Evolutionary conservation across 2,329 filamentous ascomycete species (phyloP).

Genomic region (Davidsoniella virescens): DNA sequence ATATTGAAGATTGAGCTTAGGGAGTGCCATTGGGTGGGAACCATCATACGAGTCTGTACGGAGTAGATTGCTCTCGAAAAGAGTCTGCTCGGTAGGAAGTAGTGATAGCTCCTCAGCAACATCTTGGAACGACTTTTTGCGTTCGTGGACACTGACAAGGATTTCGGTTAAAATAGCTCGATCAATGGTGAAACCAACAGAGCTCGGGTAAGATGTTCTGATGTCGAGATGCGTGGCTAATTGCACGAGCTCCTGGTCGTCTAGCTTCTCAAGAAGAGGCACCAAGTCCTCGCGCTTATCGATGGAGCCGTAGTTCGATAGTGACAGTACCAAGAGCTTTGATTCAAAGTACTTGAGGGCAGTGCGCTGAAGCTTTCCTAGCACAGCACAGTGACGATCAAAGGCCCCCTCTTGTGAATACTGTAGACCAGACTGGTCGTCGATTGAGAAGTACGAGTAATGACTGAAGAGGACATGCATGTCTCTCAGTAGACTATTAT

Average conservation of each 20-base stretch:
- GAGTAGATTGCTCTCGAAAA: slow-evolving; percentile 66
- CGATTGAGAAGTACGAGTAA: slow-evolving; percentile 76
- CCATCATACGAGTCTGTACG: slow-evolving; percentile 80
- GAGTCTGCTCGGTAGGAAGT: slow-evolving; percentile 64
- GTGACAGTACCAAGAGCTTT: slow-evolving; percentile 75
- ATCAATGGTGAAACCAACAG: slow-evolving; percentile 45
- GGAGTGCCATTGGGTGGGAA: slow-evolving; percentile 71
- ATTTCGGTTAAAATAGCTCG: slow-evolving; percentile 54
- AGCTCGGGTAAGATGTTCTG: slow-evolving; percentile 64
- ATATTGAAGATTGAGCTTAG: slow-evolving; percentile 92
- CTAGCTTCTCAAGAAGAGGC: slow-evolving; percentile 54
- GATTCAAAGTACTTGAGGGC: slow-evolving; percentile 71
- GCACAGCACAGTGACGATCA: slow-evolving; percentile 57
- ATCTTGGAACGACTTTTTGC: slow-evolving; percentile 69
- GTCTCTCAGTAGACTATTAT: slow-evolving; percentile 64
- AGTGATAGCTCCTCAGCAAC: slow-evolving; percentile 51
- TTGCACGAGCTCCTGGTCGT: slow-evolving; percentile 55
- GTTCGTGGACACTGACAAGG: slow-evolving; percentile 59
- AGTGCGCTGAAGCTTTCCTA: slow-evolving; percentile 66
- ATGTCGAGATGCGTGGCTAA: slow-evolving; percentile 60
- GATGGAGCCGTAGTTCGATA: slow-evolving; percentile 85
- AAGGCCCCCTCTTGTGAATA: slow-evolving; percentile 57
- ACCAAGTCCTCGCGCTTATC: slow-evolving; percentile 65
- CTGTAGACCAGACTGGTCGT: slow-evolving; percentile 76
- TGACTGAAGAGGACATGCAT: slow-evolving; percentile 67